Percentiles rank a stretch among this genome's conserved stretches.
Conservation (phyloP, 2,329 filamentous ascomycete genomes). For the Aspergillus sp. region DNA sequence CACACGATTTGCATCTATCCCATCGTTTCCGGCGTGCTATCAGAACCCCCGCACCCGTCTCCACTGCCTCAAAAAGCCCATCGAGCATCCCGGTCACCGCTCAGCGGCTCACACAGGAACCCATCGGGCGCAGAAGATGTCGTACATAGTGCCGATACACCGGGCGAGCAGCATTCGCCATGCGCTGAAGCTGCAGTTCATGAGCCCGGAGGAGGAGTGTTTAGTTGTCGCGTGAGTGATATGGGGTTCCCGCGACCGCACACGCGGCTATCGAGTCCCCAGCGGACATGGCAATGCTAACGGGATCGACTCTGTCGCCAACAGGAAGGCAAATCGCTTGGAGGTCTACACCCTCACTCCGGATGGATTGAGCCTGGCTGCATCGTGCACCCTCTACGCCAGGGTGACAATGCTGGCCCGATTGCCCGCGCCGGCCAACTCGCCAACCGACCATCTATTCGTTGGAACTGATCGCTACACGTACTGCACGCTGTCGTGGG, state of each 20-base stretch:
- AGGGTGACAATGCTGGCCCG: slow-evolving; percentile 76
- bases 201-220: slow-evolving; percentile 72
- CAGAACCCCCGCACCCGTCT: background rate
- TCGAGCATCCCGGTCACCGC: background rate
- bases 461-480: slow-evolving; percentile 85
- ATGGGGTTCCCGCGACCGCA: slow-evolving; percentile 3
- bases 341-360: slow-evolving; percentile 74
- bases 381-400: slow-evolving; percentile 75
- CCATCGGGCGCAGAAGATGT: slow-evolving; percentile 60
- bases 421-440: slow-evolving; percentile 60
- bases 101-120: background rate
- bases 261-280: too few species aligned
- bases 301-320: background rate
- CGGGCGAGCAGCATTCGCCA: slow-evolving; percentile 86
- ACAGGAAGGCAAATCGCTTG: slow-evolving; percentile 77
- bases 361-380: slow-evolving; percentile 60
- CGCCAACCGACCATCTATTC: slow-evolving; percentile 79
- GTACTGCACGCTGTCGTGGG: slow-evolving; percentile 89
- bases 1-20: background rate
- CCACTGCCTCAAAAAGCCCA: slow-evolving; percentile 5
- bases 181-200: slow-evolving; percentile 76
- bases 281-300: too few species aligned
- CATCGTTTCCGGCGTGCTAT: background rate
- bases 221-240: slow-evolving; percentile 78
- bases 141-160: slow-evolving; percentile 92